Base-by-base conservation (phyloP, 495 filamentous ascomycete species). In the Copromyces sp. region DNA sequence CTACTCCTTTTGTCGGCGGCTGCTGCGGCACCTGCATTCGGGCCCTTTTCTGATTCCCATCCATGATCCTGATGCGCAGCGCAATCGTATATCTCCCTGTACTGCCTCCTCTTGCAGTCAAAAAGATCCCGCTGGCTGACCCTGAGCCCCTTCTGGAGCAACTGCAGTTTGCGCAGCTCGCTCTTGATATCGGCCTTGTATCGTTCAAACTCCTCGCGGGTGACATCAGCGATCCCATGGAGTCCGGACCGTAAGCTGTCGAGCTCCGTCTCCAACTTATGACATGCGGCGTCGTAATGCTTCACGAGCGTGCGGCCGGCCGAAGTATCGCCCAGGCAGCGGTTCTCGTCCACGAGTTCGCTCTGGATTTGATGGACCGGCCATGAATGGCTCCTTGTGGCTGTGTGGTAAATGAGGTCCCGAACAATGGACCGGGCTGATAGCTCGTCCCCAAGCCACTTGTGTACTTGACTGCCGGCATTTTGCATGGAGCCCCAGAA, bases 311-410 rank as follows among this genome's bases (percentile, higher is more conserved):
- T 12, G 14, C 45, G 69, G 3, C 81, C 82, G 6, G 79, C 83
- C 12, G 69, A 73, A 4, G 83, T 85, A 32, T 81, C 68, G 41
- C 75, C 74, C 4, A 85, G 74, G 1, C 68, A 41, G 68, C 74
- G 76, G 3, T 75, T 69, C 3, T 79, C 20, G 59, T 80, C 74
- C 16, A 82, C 79, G 65, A 85, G 73, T 70, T 84, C 78, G 44
- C 72, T 65, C 70, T 85, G 84, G 53, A 85, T 83, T 17, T 79
- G 74, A 38, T 83, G 71, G 12, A 61, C 53, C 8, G 53, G 53
- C 2, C 9, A 4, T 11, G 12, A 32, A 12, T 24, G 32, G 29
- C 20, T 61, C 32, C 24, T 24, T 24, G 24, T 5, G 53, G 24
- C 12, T 24, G 16, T 24, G 2, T 32, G 4, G 53, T 61, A 24